Evolutionary conservation across 1,284 basidiomycete genomes (phyloP).

Genomic region (Earliella scabrosa): DNA sequence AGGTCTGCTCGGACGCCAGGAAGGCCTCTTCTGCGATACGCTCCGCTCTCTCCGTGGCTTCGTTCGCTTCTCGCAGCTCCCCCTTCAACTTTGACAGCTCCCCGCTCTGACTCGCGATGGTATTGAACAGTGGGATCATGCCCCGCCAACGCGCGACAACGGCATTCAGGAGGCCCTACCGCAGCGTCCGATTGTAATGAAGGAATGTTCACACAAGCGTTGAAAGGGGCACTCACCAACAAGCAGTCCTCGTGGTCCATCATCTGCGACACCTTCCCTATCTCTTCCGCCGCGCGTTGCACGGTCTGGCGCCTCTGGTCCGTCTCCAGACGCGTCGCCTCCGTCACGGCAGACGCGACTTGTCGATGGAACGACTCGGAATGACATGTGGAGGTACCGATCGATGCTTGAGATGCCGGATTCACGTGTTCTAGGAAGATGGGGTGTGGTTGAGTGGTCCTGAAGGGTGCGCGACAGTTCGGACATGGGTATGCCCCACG

Average conservation of each 20-base stretch:
- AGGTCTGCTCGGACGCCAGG: conserved; percentile 1
- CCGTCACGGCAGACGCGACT: conserved; percentile 2
- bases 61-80: not conserved
- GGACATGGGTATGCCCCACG: conserved; percentile 9
- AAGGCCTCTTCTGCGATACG: conserved; percentile 7
- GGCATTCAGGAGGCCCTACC: conserved; percentile 15
- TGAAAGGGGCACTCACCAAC: conserved; percentile 8
- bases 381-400: conserved; percentile 3
- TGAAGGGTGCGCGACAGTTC: conserved; percentile 13
- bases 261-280: conserved; percentile 17
- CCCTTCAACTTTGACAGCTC: not conserved
- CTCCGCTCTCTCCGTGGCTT: not conserved
- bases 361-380: conserved; percentile 8
- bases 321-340: not conserved
- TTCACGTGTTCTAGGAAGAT: conserved; percentile 17
- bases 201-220: not conserved
- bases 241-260: conserved; percentile 12
- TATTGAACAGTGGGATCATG: conserved; percentile 14
- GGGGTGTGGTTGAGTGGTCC: not conserved
- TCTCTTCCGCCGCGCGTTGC: conserved; percentile 13
- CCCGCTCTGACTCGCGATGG: not conserved
- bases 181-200: not conserved
- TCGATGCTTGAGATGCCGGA: not conserved
- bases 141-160: conserved; percentile 16
- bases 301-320: conserved; percentile 17